Evolutionary conservation across 2,329 filamentous ascomycete genomes (phyloP).

Genomic region (Aureobasidium lini): DNA sequence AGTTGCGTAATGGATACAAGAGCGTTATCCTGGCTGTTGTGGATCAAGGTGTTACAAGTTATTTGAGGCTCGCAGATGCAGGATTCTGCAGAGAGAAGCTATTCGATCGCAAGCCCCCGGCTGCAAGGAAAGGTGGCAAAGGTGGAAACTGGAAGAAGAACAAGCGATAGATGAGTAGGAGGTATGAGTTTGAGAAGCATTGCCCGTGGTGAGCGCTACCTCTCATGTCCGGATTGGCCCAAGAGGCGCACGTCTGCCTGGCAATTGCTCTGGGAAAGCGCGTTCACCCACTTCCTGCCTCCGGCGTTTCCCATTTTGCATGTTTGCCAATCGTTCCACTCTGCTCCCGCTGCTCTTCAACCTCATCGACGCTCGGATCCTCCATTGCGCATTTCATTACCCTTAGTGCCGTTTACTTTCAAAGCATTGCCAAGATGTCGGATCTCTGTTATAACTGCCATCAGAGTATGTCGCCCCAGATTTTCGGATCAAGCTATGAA

Average conservation of each 20-base stretch:
- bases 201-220: background rate
- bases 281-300: background rate
- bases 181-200: background rate
- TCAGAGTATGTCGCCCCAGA: background rate
- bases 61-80: conserved; percentile 70
- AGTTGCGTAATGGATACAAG: conserved; percentile 74
- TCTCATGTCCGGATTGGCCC: background rate
- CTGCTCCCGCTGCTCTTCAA: background rate
- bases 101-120: conserved; percentile 47
- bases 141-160: conserved; percentile 16
- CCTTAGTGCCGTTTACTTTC: background rate
- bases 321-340: background rate
- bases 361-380: background rate
- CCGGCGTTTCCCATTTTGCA: too few relatives aligned
- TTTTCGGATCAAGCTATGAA: too few relatives aligned
- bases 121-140: conserved; percentile 29
- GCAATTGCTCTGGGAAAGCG: background rate
- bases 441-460: conserved; percentile 16
- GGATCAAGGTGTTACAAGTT: conserved; percentile 84
- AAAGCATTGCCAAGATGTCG: conserved; percentile 10
- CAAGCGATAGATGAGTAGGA: background rate
- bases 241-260: background rate
- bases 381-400: background rate
- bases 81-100: conserved; percentile 66
- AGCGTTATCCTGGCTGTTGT: conserved; percentile 83